Percentiles rank a stretch among this genome's conserved stretches.
phyloP scores from a whole-genome alignment of 148 eudicot genomes.

The Diospyros kaki region DNA sequence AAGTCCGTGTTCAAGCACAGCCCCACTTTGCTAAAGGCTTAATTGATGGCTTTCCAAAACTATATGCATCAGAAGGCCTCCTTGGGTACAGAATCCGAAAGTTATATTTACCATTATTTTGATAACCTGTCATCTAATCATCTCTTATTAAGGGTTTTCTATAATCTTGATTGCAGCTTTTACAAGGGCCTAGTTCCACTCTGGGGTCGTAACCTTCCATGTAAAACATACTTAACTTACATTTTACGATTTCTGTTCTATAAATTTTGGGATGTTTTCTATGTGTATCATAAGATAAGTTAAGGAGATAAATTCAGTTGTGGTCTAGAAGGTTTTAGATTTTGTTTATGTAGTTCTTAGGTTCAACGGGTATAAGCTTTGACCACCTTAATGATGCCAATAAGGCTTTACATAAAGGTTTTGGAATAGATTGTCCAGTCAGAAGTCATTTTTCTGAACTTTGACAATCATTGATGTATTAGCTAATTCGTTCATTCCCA shows the following conservation, averaged over 20 bases:
- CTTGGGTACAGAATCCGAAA: constrained; percentile 34
- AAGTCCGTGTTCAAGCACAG: constrained; percentile 67
- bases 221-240: constrained; percentile 34
- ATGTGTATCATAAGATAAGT: neutral
- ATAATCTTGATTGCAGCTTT: constrained; percentile 53
- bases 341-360: neutral
- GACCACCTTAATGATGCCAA: constrained; percentile 2
- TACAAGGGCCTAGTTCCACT: constrained; percentile 90
- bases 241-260: neutral
- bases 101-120: constrained; percentile 1
- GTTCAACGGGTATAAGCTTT: neutral
- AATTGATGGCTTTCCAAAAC: constrained; percentile 62
- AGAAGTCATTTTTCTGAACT: neutral
- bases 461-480: neutral
- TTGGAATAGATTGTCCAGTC: neutral
- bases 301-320: neutral
- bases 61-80: constrained; percentile 49
- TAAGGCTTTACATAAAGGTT: neutral
- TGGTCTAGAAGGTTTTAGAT: neutral
- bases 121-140: neutral
- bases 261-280: neutral
- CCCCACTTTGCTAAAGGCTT: constrained; percentile 60
- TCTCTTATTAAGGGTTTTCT: neutral
- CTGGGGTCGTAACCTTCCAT: constrained; percentile 98
- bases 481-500: neutral